phyloP scores from a whole-genome alignment of 2,329 filamentous ascomycete genomes.

The Cladophialophora exuberans region DNA sequence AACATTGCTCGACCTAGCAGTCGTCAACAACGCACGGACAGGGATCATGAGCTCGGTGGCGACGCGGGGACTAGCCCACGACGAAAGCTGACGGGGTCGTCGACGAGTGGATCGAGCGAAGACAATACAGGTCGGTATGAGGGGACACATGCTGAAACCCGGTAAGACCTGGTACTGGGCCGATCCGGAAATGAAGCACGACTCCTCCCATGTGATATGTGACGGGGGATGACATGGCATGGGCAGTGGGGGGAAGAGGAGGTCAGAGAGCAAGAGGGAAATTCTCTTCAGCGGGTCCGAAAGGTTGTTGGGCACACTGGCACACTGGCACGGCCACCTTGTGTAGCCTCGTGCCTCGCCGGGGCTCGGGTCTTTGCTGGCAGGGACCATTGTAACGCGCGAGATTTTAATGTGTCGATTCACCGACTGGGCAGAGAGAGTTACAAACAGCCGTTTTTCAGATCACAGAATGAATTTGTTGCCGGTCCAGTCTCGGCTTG shows the following conservation, averaged over 20 bases:
- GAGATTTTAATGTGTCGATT: no score
- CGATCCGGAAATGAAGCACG: slow-evolving; percentile 27
- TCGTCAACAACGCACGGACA: slow-evolving; percentile 33
- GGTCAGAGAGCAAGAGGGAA: no score
- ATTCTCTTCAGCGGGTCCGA: slow-evolving; percentile 8
- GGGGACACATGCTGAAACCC: slow-evolving; percentile 29
- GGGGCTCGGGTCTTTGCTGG: slow-evolving; percentile 1
- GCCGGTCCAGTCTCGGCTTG: no score
- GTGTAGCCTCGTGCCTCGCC: not conserved
- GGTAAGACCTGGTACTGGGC: slow-evolving; percentile 21
- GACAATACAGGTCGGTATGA: slow-evolving; percentile 29
- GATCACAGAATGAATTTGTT: no score
- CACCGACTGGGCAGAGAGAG: no score
- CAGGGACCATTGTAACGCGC: not conserved
- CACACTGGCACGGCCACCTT: not conserved
- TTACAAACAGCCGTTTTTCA: no score
- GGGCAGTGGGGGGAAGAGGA: not conserved
- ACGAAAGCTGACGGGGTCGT: slow-evolving; percentile 27
- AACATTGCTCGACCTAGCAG: slow-evolving; percentile 33
- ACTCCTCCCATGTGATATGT: slow-evolving; percentile 18
- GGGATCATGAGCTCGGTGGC: slow-evolving; percentile 32
- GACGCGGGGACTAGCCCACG: slow-evolving; percentile 21
- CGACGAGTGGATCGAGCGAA: slow-evolving; percentile 29
- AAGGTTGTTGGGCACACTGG: not conserved
- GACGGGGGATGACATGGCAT: slow-evolving; percentile 4